phyloP scores from a whole-genome alignment of 2,329 filamentous ascomycete genomes.

The Pseudogymnoascus sp. region DNA sequence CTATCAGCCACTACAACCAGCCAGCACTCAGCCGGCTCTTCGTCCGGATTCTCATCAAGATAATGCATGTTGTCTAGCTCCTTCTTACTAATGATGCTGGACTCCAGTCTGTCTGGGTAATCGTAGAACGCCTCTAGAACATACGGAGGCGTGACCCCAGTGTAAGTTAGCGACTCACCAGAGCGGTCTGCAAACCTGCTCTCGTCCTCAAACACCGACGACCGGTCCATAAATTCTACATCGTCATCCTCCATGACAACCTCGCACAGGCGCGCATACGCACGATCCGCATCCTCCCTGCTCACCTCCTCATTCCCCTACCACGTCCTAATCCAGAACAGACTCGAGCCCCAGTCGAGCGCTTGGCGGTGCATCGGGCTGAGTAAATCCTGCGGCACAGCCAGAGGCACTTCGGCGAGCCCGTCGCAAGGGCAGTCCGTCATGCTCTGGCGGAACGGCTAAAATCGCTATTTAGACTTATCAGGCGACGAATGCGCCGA shows the following conservation, averaged over 20 bases:
- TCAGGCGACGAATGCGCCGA: neutral
- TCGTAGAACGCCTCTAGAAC: neutral
- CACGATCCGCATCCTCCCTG: neutral
- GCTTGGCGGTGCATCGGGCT: neutral
- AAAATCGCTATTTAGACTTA: neutral
- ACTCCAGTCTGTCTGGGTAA: neutral
- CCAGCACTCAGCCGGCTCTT: neutral
- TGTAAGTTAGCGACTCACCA: neutral
- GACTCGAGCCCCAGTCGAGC: neutral
- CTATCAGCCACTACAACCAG: neutral
- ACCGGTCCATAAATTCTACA: neutral
- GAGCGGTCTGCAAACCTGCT: neutral
- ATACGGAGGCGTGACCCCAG: neutral
- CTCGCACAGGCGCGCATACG: neutral
- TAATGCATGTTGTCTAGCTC: neutral
- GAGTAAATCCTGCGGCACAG: neutral
- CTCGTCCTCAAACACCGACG: neutral
- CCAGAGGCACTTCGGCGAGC: neutral
- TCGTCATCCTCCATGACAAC: neutral
- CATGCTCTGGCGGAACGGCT: neutral
- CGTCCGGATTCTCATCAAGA: neutral
- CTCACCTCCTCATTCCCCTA: neutral
- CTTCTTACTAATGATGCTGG: neutral
- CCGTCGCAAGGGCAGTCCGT: neutral
- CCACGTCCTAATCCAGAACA: conserved; percentile 1